Base-by-base conservation (phyloP, 2,329 filamentous ascomycete genomes). In the Colletotrichum tropicale region DNA sequence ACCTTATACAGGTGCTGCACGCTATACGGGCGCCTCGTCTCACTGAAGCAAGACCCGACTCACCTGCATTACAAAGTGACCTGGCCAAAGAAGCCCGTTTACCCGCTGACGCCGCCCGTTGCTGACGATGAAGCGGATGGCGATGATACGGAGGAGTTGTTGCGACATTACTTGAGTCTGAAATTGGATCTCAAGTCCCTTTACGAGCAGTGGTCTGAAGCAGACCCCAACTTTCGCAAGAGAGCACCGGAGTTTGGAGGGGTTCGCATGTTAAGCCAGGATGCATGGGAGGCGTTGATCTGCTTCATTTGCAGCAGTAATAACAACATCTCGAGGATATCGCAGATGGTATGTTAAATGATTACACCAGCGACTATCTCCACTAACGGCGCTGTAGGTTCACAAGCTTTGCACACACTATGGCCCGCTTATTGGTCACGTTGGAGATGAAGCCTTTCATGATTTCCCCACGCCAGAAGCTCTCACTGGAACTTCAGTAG, bases 271-370 rank as follows among this genome's bases (percentile, higher is more conserved):
- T 87, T 99, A 60, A 95, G 94, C 80, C 97, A 99, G 86, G 96
- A 98, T 87, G 93, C 96, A 1, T 99, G 98, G 97, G 97, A 99
- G 84, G 93, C 97, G 1, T 88, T 99, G 26, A 88, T 99, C 28
- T 93, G 94, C 72, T 99, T 99, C 85, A 99, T 99, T 78, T 99
- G 97, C 89, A 98, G 96, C 85, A 98, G 96, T 85, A 99, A 99
- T 86, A 99, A 99, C 86, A 98, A 99, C 83, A 99, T 99, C 76
- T 91, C 93, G 3, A 92, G 97, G 52, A 99, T 99, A 83, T 96
- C 95, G 7, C 95, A 98, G 85, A 99, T 99, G 97, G 96, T 94
- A 80, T 77, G 81, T 48, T 30, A 18, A 34, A 6, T 24, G 10
- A 9, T 56, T 67, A 7, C 7, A 52, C 21, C 66, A 52, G 28